Percentiles rank a stretch among this genome's conserved stretches.
Evolutionary conservation across 257 asterid genomes (phyloP).

Genomic region (Jaltomata sinuosa): DNA sequence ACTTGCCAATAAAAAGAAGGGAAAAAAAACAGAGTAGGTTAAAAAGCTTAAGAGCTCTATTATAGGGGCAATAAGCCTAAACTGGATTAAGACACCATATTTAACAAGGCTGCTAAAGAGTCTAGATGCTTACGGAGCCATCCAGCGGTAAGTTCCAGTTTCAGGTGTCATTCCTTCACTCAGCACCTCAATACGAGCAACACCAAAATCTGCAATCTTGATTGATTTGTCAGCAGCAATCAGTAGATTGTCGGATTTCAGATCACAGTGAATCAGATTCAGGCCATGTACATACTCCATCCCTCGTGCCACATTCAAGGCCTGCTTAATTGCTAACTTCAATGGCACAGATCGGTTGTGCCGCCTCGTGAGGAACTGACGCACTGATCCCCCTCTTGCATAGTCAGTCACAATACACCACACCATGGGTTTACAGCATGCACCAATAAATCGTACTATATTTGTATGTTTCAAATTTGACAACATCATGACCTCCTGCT

Average conservation of each 20-base stretch:
- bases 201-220: conserved; percentile 96
- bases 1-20: too few species aligned
- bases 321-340: conserved; percentile 97
- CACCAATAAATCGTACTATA: conserved; percentile 91
- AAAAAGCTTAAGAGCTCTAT: background rate
- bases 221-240: conserved; percentile 90
- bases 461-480: conserved; percentile 80
- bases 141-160: conserved; percentile 98
- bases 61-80: background rate
- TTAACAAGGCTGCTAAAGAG: background rate
- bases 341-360: conserved; percentile 87
- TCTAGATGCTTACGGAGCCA: conserved; percentile 90
- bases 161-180: conserved; percentile 99
- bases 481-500: conserved; percentile 97
- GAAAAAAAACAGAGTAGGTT: too few species aligned
- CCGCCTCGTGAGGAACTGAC: conserved; percentile 73
- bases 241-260: conserved; percentile 91
- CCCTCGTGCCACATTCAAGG: conserved; percentile 94
- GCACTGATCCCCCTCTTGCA: conserved; percentile 95
- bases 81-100: background rate
- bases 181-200: conserved; percentile 95
- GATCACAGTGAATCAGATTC: conserved; percentile 80
- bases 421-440: conserved; percentile 94
- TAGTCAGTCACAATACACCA: conserved; percentile 99
- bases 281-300: conserved; percentile 91